Conservation (phyloP, 2,329 filamentous ascomycete genomes). For the Paracorniculantispora psalliotae region DNA sequence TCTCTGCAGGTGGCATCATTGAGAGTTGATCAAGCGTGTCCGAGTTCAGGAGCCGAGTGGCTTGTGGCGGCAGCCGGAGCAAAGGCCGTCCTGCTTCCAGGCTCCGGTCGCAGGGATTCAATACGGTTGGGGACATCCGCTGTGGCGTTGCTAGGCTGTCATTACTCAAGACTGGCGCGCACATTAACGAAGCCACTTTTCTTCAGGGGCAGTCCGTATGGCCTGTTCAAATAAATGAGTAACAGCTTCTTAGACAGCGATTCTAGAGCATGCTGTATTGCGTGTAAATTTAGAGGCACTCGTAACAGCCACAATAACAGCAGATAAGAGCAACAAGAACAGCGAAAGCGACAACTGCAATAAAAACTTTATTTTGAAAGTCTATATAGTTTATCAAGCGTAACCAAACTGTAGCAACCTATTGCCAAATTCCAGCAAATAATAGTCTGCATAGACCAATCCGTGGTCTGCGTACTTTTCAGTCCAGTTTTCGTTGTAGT, state of each 20-base stretch:
- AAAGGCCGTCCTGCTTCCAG: not conserved
- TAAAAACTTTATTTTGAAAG: no score
- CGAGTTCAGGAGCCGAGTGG: not conserved
- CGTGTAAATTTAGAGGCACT: no score
- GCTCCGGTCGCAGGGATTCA: not conserved
- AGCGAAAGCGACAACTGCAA: no score
- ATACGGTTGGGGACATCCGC: not conserved
- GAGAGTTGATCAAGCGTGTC: not conserved
- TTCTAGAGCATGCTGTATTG: no score
- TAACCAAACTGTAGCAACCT: conserved; percentile 35
- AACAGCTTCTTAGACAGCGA: no score
- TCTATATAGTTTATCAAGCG: not conserved
- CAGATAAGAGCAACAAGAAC: no score
- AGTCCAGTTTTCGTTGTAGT: conserved; percentile 26
- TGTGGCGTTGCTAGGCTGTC: not conserved
- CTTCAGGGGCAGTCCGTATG: no score
- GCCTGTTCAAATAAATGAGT: no score
- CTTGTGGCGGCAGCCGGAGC: not conserved
- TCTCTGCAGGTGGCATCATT: no score
- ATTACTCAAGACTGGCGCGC: not conserved
- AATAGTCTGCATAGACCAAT: conserved; percentile 47
- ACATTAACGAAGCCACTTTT: no score
- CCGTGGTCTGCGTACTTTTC: conserved; percentile 32
- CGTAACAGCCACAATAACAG: no score
- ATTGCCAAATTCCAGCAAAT: conserved; percentile 43